These are phyloP conservation scores for Crithidia brevicula DNA, from an alignment of 208 protist species.

Conservation along the genomic window DNA sequence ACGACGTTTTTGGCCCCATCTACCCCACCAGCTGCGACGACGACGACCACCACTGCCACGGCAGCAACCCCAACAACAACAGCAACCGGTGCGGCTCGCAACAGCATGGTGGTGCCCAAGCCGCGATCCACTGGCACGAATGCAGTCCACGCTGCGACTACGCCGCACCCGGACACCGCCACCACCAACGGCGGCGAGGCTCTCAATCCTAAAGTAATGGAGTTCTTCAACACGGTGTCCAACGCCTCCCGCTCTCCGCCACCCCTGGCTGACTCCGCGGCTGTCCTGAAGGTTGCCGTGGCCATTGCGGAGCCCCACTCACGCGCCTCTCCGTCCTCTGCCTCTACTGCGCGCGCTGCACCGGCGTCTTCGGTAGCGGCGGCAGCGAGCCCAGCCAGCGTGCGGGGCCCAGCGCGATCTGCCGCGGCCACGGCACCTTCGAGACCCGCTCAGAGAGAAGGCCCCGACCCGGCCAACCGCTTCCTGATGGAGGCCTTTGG, in stretches of 20 bases:
- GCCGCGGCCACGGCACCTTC: neutral
- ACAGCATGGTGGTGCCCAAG: slow-evolving; percentile 19
- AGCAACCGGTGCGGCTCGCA: neutral
- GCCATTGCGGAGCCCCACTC: slow-evolving; percentile 10
- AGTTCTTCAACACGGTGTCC: slow-evolving; percentile 38
- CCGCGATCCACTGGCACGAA: slow-evolving; percentile 22
- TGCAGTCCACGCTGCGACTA: neutral
- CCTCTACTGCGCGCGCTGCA: neutral
- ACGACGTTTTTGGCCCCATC: slow-evolving; percentile 3
- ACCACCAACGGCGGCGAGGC: slow-evolving; percentile 25
- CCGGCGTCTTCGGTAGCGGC: neutral
- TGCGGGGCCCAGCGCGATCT: neutral
- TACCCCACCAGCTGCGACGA: neutral
- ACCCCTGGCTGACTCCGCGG: slow-evolving; percentile 4
- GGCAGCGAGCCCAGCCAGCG: neutral
- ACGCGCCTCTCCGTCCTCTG: neutral
- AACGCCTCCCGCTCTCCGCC: slow-evolving; percentile 12
- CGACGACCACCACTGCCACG: neutral
- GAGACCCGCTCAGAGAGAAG: neutral
- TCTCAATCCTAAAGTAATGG: slow-evolving; percentile 50
- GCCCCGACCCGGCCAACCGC: slow-evolving; percentile 21
- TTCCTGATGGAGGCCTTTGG: slow-evolving; percentile 38
- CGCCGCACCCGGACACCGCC: neutral
- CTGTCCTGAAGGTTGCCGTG: slow-evolving; percentile 22
- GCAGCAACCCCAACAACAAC: neutral